Percentiles rank a stretch among this genome's conserved stretches.
Conservation (phyloP, 805 yeast species). For the Metahyphopichia silvanorum region DNA sequence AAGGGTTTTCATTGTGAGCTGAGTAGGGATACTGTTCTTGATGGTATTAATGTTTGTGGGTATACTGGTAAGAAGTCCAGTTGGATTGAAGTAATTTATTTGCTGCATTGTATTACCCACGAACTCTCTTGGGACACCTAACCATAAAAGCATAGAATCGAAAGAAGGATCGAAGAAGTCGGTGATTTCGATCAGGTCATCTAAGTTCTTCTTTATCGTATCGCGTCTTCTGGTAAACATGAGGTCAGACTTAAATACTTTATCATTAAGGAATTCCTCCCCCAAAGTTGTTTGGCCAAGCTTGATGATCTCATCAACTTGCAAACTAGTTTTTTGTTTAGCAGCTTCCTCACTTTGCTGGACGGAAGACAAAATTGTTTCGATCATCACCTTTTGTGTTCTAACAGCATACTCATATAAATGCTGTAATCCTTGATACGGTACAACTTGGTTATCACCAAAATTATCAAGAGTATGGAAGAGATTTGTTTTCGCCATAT, state of each 20-base stretch:
- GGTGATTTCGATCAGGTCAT: conserved; percentile 55
- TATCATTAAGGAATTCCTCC: conserved; percentile 55
- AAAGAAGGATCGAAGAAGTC: conserved; percentile 81
- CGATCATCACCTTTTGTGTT: conserved; percentile 67
- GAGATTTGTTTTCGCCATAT: conserved; percentile 54
- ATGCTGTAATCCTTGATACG: conserved; percentile 60
- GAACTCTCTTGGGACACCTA: conserved; percentile 34
- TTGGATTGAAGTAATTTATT: conserved; percentile 31
- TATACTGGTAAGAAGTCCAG: conserved; percentile 22
- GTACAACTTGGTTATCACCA: conserved; percentile 50
- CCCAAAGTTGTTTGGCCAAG: conserved; percentile 68
- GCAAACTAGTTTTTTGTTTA: conserved; percentile 51
- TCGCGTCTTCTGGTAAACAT: conserved; percentile 84
- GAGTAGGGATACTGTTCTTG: conserved; percentile 31
- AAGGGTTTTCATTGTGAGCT: conserved; percentile 37
- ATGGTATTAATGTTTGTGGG: conserved; percentile 28
- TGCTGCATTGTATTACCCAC: conserved; percentile 24
- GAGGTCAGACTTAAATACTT: conserved; percentile 62
- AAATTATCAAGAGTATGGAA: conserved; percentile 47
- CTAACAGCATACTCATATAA: conserved; percentile 65
- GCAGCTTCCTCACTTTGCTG: conserved; percentile 66
- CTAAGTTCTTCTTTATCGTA: conserved; percentile 52
- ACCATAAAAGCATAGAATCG: conserved; percentile 52
- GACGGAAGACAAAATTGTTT: conserved; percentile 63
- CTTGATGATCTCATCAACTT: conserved; percentile 59